Evolutionary conservation across 2,329 filamentous ascomycete species (phyloP).

Genomic region (Pseudogymnoascus sp.): DNA sequence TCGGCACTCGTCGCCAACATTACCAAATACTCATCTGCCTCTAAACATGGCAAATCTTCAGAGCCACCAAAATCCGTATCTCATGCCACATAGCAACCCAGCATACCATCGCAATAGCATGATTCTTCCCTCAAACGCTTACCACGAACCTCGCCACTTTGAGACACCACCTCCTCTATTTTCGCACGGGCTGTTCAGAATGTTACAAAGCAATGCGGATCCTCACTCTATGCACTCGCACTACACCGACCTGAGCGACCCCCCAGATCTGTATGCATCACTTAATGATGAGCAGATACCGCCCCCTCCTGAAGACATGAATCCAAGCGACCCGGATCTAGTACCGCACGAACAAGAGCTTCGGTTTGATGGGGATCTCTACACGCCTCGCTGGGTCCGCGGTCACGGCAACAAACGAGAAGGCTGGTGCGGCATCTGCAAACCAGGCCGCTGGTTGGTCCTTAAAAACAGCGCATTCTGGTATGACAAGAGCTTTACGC

Average conservation of each 20-base stretch:
- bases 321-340: slow-evolving; percentile 66
- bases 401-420: slow-evolving; percentile 82
- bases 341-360: slow-evolving; percentile 71
- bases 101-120: slow-evolving; percentile 49
- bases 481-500: slow-evolving; percentile 88
- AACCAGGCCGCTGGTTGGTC: slow-evolving; percentile 76
- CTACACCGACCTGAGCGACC: slow-evolving; percentile 66
- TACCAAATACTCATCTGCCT: slow-evolving; percentile 39
- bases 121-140: slow-evolving; percentile 44
- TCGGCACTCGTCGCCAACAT: slow-evolving; percentile 39
- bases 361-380: slow-evolving; percentile 72
- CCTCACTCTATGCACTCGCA: slow-evolving; percentile 58
- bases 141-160: slow-evolving; percentile 43
- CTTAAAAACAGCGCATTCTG: slow-evolving; percentile 87
- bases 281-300: slow-evolving; percentile 65
- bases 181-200: slow-evolving; percentile 65
- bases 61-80: slow-evolving; percentile 47
- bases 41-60: slow-evolving; percentile 44
- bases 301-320: slow-evolving; percentile 74
- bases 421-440: slow-evolving; percentile 85
- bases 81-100: slow-evolving; percentile 41
- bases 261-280: slow-evolving; percentile 69
- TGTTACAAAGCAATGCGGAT: slow-evolving; percentile 68
- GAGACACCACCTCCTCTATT: slow-evolving; percentile 53
- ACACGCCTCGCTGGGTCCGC: slow-evolving; percentile 76